Evolutionary conservation across 1,139 yeast genomes (phyloP).

Genomic region (Protomyces inundatus): DNA sequence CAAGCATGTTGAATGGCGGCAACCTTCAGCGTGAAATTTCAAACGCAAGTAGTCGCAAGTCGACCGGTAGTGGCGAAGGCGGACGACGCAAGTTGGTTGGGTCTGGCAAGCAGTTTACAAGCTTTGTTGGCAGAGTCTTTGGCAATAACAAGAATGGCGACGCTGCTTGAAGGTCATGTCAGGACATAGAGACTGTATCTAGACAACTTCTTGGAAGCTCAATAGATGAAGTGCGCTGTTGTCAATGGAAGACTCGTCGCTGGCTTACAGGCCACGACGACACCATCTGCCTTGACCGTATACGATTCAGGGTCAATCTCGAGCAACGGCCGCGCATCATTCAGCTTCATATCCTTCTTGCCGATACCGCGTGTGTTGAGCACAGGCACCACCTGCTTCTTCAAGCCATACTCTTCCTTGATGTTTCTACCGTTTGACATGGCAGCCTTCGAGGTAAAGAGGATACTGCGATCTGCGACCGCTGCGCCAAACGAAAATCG

Average conservation of each 20-base stretch:
- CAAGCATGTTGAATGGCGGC: background rate
- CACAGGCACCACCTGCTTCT: slow-evolving; percentile 26
- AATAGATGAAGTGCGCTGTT: slow-evolving; percentile 22
- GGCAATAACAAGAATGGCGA: slow-evolving; percentile 9
- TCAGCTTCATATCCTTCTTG: slow-evolving; percentile 26
- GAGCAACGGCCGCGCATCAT: slow-evolving; percentile 23
- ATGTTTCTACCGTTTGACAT: slow-evolving; percentile 15
- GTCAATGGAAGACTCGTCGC: slow-evolving; percentile 25
- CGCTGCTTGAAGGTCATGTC: background rate
- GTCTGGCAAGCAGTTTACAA: slow-evolving; percentile 2
- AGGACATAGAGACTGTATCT: background rate
- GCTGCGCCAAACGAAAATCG: slow-evolving; percentile 27
- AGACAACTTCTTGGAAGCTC: background rate
- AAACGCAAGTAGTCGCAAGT: slow-evolving; percentile 3
- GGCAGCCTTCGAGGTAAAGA: slow-evolving; percentile 24
- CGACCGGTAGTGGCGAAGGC: slow-evolving; percentile 6
- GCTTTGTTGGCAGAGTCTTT: slow-evolving; percentile 20
- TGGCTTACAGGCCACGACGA: slow-evolving; percentile 24
- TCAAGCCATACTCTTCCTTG: slow-evolving; percentile 21
- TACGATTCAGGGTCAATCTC: slow-evolving; percentile 28
- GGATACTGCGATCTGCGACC: slow-evolving; percentile 22
- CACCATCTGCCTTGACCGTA: slow-evolving; percentile 26
- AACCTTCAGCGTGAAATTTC: background rate
- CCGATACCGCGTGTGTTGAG: slow-evolving; percentile 23
- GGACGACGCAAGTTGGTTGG: slow-evolving; percentile 10